phyloP scores from a whole-genome alignment of 768 basidiomycete species.

The Scleroderma bovista region DNA sequence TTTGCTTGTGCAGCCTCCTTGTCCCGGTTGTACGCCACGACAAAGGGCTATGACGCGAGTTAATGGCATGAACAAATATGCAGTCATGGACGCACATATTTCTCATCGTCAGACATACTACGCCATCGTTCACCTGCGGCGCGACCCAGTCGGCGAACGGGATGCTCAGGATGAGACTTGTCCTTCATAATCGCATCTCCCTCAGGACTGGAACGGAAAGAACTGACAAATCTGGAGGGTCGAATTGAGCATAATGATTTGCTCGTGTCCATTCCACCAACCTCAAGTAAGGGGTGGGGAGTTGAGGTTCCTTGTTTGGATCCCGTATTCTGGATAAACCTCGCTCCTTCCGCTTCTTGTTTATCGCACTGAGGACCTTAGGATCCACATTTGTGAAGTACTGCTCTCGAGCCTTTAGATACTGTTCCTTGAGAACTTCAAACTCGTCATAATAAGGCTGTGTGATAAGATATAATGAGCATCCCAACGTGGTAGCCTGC shows the following conservation, averaged over 20 bases:
- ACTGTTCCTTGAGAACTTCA: conserved; percentile 12
- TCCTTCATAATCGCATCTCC: conserved; percentile 11
- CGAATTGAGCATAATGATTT: not conserved
- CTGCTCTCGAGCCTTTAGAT: conserved; percentile 15
- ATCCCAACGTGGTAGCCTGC: not conserved
- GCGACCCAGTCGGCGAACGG: conserved; percentile 1
- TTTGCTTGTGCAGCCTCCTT: not conserved
- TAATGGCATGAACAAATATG: not conserved
- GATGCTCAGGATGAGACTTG: not conserved
- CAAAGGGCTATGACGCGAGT: conserved; percentile 2
- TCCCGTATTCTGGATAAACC: conserved; percentile 17
- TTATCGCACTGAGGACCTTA: conserved; percentile 24
- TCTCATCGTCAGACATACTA: conserved; percentile 27
- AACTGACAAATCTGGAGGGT: conserved; percentile 13
- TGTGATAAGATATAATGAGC: not conserved
- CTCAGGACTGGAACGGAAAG: conserved; percentile 15
- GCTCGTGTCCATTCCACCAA: conserved; percentile 7
- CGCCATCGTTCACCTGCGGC: conserved; percentile 26
- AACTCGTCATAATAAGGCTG: conserved; percentile 25
- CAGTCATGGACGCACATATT: conserved; percentile 17
- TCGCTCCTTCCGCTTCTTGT: conserved; percentile 23
- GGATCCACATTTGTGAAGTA: conserved; percentile 23
- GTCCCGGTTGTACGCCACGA: conserved; percentile 4
- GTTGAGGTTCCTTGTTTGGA: not conserved
- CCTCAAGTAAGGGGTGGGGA: conserved; percentile 19